Base-by-base conservation (phyloP, 73 alveolate genomes). In the Uronychia binucleata region DNA sequence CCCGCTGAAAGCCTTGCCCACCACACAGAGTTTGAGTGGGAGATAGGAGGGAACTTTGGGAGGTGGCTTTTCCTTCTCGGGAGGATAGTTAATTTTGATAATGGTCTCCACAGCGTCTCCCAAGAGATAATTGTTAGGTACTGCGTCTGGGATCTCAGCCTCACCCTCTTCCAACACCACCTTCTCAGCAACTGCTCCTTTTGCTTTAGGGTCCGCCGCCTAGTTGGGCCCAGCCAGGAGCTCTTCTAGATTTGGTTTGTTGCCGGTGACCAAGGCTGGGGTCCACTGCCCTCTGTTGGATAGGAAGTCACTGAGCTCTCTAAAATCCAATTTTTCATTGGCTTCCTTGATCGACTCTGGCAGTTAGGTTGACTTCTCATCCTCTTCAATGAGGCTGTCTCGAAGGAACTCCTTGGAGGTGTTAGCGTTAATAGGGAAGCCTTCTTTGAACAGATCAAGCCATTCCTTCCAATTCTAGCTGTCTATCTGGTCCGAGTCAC, bases 1-100 rank as follows among this genome's bases (percentile, higher is more conserved):
- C 14, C 99, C 99, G 28, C 98, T 90, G 87, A 96, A 93, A 1
- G 98, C 96, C 81, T 89, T 94, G 0, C 99, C 99, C 0, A 98
- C 82, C 33, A 98, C 59, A 75, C 97, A 91, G 19, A 97, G 80
- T 87, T 96, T 97, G 67, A 96, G 83, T 31, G 97, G 98, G 0
- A 97, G 77, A 86, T 95, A 86, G 29, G 81, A 0, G 11, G 95
- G 90, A 25, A 89, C 86, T 57, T 84, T 76, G 8, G 91, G 91
- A 46, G 79, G 74, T 28, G 79, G 57, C 32, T 78, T 78, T 1
- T 81, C 87, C 30, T 89, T 84, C 46, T 82, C 75, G 0, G 77
- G 77, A 8, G 82, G 79, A 74, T 77, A 84, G 83, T 89, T 89
- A 28, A 89, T 31, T 46, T 59, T 57, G 29, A 89, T 85, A 34